Evolutionary conservation across 768 basidiomycete genomes (phyloP), one percentile per base, ranked within the genome.

Genomic region (Cystofilobasidium bisporidii): DNA sequence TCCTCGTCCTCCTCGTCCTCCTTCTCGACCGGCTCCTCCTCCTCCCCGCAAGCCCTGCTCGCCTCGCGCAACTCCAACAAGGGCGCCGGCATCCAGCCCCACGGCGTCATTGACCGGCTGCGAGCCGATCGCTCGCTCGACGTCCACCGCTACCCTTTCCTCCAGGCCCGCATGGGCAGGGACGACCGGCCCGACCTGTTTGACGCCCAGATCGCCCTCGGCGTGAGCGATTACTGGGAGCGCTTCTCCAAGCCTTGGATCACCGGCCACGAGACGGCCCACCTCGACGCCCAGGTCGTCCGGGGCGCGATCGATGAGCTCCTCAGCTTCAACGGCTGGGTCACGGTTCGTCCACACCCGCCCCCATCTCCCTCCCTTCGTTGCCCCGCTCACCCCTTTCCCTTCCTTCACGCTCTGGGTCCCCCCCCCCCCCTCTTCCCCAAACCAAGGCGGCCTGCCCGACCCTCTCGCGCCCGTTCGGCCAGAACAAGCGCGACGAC

Each of bases 271-370:
- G 91, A 94, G 66, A 96, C 93, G 0, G 82, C 87, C 0, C 87
- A 91, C 69, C 85, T 86, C 78, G 96, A 98, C 75, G 85, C 87
- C 11, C 94, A 99, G 76, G 87, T 86, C 64, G 88, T 98, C 28
- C 81, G 91, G 64, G 85, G 82, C 58, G 86, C 93, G 5, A 89
- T 99, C 58, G 96, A 99, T 77, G 89, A 90, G 71, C 81, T 99
- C 0, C 81, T 98, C n/a, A 87, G 89, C 20, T 83, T 97, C 65
- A 97, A 98, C 73, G 96, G 96, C 22, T 99, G 96, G 96, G 96
- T 94, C 18, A 91, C 92, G 18, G 67, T 68, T 24, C 36, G 67
- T 63, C 0, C 22, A 30, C 26, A 18, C 56, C 48, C 38, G 28
- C 43, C 8, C 43, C 10, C 43, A n/a, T 22, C 20, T 53, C 24